Evolutionary conservation across 75 land plant genomes (phyloP).

Genomic region (Cunninghamia lanceolata): DNA sequence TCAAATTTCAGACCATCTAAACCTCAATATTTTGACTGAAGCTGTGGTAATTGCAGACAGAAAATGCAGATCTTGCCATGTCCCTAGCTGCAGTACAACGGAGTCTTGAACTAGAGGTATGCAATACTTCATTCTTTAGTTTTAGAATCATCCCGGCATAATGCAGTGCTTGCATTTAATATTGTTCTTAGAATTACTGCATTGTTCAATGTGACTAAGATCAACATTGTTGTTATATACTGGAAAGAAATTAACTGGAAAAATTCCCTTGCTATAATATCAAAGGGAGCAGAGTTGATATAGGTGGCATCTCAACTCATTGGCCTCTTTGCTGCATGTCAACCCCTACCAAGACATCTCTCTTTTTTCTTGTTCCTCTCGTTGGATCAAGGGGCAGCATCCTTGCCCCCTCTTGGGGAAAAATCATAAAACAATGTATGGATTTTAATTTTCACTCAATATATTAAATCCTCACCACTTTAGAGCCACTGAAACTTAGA

Average conservation of each 20-base stretch:
- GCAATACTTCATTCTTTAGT: not conserved
- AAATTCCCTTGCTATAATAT: not conserved
- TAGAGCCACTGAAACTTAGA: too few relatives aligned
- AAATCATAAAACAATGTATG: too few relatives aligned
- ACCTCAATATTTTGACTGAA: not conserved
- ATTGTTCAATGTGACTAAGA: not conserved
- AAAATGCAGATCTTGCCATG: slow-evolving; percentile 79
- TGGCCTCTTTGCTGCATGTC: too few relatives aligned
- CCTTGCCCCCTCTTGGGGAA: too few relatives aligned
- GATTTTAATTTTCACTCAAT: too few relatives aligned
- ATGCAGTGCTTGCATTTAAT: not conserved
- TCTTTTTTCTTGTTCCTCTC: too few relatives aligned
- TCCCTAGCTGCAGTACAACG: slow-evolving; percentile 75
- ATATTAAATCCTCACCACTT: too few relatives aligned
- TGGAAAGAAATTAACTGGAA: not conserved
- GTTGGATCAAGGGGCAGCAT: too few relatives aligned
- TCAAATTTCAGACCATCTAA: slow-evolving; percentile 6
- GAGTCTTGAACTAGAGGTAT: slow-evolving; percentile 81
- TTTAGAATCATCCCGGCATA: not conserved
- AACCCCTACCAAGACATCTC: too few relatives aligned
- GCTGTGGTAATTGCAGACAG: slow-evolving; percentile 45
- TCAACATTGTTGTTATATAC: not conserved
- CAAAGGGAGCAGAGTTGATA: too few relatives aligned
- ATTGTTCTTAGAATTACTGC: not conserved
- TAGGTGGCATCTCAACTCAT: too few relatives aligned